These are phyloP conservation scores for Claviceps maximensis DNA, from an alignment of 2,329 filamentous ascomycete species.

Conservation along the genomic window DNA sequence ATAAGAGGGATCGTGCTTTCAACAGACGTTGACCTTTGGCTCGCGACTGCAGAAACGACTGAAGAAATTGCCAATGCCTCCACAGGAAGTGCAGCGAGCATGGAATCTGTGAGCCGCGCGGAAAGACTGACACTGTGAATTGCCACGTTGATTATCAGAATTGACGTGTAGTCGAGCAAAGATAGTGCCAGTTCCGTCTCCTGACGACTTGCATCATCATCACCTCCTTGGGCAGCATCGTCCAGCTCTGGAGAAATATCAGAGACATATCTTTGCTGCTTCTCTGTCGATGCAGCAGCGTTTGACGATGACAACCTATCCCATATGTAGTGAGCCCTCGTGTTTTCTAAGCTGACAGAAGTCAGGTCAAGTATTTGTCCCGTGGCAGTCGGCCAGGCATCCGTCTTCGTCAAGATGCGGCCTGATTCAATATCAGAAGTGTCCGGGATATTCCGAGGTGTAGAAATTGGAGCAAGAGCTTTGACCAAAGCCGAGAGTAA, in stretches of 20 bases:
- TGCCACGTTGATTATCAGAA: constrained; percentile 10
- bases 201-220: neutral
- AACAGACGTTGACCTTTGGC: constrained; percentile 6
- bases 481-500: constrained; percentile 9
- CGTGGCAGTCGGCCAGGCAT: neutral
- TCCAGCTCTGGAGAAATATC: neutral
- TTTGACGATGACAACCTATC: neutral
- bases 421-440: neutral
- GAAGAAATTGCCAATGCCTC: constrained; percentile 9
- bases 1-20: constrained; percentile 10
- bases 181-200: constrained; percentile 5
- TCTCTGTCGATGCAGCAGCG: neutral
- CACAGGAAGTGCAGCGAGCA: constrained; percentile 10
- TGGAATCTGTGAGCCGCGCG: constrained; percentile 12
- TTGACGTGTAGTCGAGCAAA: constrained; percentile 9
- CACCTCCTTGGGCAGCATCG: neutral
- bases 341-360: neutral
- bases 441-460: neutral
- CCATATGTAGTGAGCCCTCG: neutral
- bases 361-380: neutral
- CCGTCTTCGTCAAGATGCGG: neutral
- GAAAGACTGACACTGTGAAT: constrained; percentile 9
- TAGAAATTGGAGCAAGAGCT: constrained; percentile 5
- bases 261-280: neutral
- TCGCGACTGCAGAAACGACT: constrained; percentile 8